Evolutionary conservation across 768 basidiomycete genomes (phyloP).

Genomic region (Omphalotus guepiniiformis): DNA sequence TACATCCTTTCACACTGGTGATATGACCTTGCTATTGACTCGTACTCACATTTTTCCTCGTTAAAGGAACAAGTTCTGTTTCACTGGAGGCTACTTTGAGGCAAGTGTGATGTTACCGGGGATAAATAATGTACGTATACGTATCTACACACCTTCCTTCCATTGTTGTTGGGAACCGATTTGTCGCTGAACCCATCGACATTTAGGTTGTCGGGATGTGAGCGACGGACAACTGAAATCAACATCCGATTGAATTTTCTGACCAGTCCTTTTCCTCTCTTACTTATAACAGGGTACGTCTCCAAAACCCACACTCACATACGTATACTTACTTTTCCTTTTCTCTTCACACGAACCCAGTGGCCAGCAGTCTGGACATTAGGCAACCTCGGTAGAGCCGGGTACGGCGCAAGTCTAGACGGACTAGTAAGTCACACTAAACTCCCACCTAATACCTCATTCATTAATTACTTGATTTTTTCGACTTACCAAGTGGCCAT

Average conservation of each 20-base stretch:
- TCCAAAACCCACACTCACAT: too few species aligned
- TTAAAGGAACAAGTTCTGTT: conserved; percentile 92
- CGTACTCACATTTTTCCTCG: too few species aligned
- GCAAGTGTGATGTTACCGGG: conserved; percentile 62
- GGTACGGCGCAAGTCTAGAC: conserved; percentile 81
- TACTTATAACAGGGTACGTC: too few species aligned
- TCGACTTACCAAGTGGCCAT: conserved; percentile 59
- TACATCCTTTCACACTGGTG: too few species aligned
- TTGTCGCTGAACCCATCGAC: too few species aligned
- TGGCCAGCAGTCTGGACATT: conserved; percentile 84
- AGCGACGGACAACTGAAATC: too few species aligned
- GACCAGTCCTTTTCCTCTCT: too few species aligned
- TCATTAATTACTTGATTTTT: background rate
- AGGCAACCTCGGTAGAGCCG: conserved; percentile 56
- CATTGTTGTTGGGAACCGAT: background rate
- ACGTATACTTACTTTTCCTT: too few species aligned
- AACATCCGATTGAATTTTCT: too few species aligned
- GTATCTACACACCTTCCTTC: too few species aligned
- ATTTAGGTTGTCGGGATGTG: conserved; percentile 35
- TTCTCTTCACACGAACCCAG: too few species aligned
- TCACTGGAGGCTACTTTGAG: conserved; percentile 79
- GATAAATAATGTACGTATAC: conserved; percentile 49
- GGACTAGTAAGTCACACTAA: conserved; percentile 54
- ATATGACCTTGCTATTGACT: too few species aligned
- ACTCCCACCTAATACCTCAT: background rate